Evolutionary conservation across 1,284 basidiomycete species (phyloP).

Genomic region (Inonotus obliquus): DNA sequence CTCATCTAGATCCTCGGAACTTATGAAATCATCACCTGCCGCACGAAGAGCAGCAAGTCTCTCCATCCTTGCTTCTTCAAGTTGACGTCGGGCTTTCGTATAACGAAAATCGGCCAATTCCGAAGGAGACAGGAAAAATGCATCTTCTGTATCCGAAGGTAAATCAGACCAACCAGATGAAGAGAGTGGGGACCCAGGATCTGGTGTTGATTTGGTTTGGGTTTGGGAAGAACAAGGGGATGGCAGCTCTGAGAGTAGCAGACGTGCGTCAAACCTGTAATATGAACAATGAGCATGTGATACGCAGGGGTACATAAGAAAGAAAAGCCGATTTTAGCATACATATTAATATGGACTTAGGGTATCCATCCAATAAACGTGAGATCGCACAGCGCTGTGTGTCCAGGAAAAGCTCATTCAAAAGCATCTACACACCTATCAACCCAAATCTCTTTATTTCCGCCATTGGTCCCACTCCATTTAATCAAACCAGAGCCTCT

Average conservation of each 20-base stretch:
- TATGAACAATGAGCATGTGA: slow-evolving; percentile 12
- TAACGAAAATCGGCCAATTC: slow-evolving; percentile 64
- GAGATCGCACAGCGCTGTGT: neutral
- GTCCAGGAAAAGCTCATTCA: neutral
- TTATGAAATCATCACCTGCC: slow-evolving; percentile 35
- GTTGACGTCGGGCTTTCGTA: slow-evolving; percentile 57
- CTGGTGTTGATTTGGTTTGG: slow-evolving; percentile 19
- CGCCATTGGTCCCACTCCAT: neutral
- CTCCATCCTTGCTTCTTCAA: slow-evolving; percentile 58
- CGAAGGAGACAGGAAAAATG: slow-evolving; percentile 65
- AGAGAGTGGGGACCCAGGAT: slow-evolving; percentile 30
- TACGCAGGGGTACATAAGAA: slow-evolving; percentile 14
- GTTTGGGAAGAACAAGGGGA: slow-evolving; percentile 14
- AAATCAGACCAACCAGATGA: slow-evolving; percentile 75
- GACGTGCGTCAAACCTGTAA: slow-evolving; percentile 72
- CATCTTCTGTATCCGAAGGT: slow-evolving; percentile 79
- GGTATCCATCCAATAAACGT: neutral
- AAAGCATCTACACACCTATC: slow-evolving; percentile 52
- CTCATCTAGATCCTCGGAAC: slow-evolving; percentile 27
- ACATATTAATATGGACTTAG: neutral
- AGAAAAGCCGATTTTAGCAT: slow-evolving; percentile 18
- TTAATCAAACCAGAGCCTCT: slow-evolving; percentile 18
- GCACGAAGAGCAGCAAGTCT: slow-evolving; percentile 54
- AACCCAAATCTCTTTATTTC: slow-evolving; percentile 38
- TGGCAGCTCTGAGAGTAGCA: slow-evolving; percentile 56